Base-by-base conservation (phyloP, 331 rosid genomes). In the Telfairia occidentalis region DNA sequence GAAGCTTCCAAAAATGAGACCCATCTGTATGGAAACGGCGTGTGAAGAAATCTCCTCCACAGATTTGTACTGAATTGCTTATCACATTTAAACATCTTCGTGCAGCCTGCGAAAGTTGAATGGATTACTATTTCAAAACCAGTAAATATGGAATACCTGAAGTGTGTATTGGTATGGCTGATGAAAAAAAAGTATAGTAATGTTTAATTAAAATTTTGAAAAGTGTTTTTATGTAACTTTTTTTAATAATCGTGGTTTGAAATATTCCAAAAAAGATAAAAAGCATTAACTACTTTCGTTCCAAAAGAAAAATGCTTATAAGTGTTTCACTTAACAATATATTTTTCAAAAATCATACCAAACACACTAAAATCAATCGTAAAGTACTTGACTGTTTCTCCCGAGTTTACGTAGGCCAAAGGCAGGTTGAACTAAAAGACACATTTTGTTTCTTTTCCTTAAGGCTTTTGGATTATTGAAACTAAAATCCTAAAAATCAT, bases 11-110 rank as follows among this genome's bases (percentile, higher is more conserved):
- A 79, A 94, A 81, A 90, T 87, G 96, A 75, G 61, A 29, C 37
- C 97, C 98, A 10, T 91, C 96, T 7, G 92, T 88, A 21, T 75
- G 83, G 84, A 94, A 86, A 35, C 92, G 96, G 3, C 96, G 96
- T 4, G 92, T 81, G 82, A 94, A 94, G 90, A 91, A 94, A 82
- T 88, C 88, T 57, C 96, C 98, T 9, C 97, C 96, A 30, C 90
- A 83, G 55, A 90, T 78, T 85, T 86, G 86, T 71, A 90, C 92
- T 4, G 81, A 76, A 24, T 54, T 85, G 88, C 86, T 87, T 76
- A 88, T 77, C 59, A 85, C 86, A 24, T 78, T 83, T 79, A 84
- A 78, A 79, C 96, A 91, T 84, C 89, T 88, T 82, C 89, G 81
- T 21, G 81, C 89, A 86, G 83, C 96, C 97, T 94, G 84, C 53